Percentiles rank a stretch among this genome's conserved stretches.
Conservation (phyloP, 1,284 basidiomycete species). For the Apiotrichum laibachii region DNA sequence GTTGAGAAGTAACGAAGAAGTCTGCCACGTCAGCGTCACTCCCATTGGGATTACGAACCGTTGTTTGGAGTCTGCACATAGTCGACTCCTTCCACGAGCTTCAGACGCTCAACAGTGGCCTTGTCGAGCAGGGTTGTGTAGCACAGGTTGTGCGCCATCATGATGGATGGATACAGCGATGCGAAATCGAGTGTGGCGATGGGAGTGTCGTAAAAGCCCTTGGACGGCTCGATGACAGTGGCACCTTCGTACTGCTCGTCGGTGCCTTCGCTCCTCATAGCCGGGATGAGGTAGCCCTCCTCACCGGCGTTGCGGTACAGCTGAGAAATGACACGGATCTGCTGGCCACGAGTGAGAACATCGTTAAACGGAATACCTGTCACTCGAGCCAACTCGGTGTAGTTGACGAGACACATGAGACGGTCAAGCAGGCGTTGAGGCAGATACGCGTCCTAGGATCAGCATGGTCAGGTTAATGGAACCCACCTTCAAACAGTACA, state of each 20-base stretch:
- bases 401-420: slow-evolving; percentile 96
- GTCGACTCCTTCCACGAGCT: slow-evolving; percentile 77
- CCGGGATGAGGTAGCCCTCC: slow-evolving; percentile 80
- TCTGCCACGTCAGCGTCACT: slow-evolving; percentile 56
- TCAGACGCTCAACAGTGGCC: slow-evolving; percentile 68
- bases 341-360: slow-evolving; percentile 84
- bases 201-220: slow-evolving; percentile 88
- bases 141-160: slow-evolving; percentile 98
- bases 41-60: slow-evolving; percentile 56
- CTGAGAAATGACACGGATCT: slow-evolving; percentile 93
- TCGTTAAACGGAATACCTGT: slow-evolving; percentile 98
- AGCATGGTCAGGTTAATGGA: background rate
- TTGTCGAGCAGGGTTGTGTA: slow-evolving; percentile 89
- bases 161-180: slow-evolving; percentile 94
- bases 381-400: slow-evolving; percentile 91
- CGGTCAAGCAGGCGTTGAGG: slow-evolving; percentile 92
- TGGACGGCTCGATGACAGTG: slow-evolving; percentile 91
- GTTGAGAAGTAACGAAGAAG: slow-evolving; percentile 69
- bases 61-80: slow-evolving; percentile 76
- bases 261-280: slow-evolving; percentile 76
- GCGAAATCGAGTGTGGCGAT: slow-evolving; percentile 97
- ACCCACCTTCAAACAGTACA: slow-evolving; percentile 88
- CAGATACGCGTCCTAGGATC: slow-evolving; percentile 81
- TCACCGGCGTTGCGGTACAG: slow-evolving; percentile 83
- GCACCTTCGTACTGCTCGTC: slow-evolving; percentile 97